These are phyloP conservation scores for Aspergillus biplanus DNA, from an alignment of 495 filamentous ascomycete species.

Conservation along the genomic window DNA sequence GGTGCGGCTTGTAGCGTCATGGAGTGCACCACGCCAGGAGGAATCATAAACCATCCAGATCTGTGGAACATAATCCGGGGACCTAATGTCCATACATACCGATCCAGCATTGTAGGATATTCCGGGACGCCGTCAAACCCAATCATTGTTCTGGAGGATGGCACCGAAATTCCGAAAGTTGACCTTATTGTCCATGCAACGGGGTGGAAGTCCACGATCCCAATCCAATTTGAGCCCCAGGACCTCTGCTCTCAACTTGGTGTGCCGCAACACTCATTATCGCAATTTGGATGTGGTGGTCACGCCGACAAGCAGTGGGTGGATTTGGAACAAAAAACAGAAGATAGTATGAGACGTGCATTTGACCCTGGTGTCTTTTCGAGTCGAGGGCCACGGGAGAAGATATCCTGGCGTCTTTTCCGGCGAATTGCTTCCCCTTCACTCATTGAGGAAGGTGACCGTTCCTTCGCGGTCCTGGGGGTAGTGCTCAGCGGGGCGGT, in stretches of 20 bases:
- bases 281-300: background rate
- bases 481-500: constrained; percentile 58
- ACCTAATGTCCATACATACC: constrained; percentile 32
- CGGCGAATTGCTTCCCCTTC: constrained; percentile 59
- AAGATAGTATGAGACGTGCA: constrained; percentile 15
- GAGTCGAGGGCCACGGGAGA: constrained; percentile 27
- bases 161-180: constrained; percentile 43
- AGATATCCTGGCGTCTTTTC: constrained; percentile 50
- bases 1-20: constrained; percentile 23
- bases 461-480: constrained; percentile 65
- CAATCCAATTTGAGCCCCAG: constrained; percentile 52
- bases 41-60: constrained; percentile 37
- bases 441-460: constrained; percentile 53
- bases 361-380: constrained; percentile 18
- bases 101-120: constrained; percentile 26
- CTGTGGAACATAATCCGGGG: constrained; percentile 37
- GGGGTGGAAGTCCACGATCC: constrained; percentile 64
- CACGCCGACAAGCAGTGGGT: constrained; percentile 20
- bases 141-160: constrained; percentile 19
- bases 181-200: constrained; percentile 42
- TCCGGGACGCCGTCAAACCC: background rate
- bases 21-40: constrained; percentile 31
- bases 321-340: constrained; percentile 18
- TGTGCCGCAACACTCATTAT: background rate
- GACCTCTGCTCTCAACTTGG: constrained; percentile 29